Evolutionary conservation across 1,139 yeast species (phyloP).

Genomic region (Suhomyces taliae): DNA sequence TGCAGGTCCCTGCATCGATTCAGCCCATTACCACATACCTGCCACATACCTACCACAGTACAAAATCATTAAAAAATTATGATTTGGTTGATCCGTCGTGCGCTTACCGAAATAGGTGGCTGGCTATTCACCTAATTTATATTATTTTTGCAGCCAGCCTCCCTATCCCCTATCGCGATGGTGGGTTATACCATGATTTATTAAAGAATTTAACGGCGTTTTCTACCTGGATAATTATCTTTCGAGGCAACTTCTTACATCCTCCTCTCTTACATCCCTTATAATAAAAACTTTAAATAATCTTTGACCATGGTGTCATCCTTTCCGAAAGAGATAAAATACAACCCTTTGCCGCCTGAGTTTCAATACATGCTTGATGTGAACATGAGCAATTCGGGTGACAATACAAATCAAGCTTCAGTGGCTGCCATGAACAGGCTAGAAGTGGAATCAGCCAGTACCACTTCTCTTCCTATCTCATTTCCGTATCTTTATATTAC

Average conservation of each 20-base stretch:
- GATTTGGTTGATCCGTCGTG: neutral
- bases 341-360: slow-evolving; percentile 7
- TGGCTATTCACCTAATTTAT: neutral
- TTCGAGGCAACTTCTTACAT: slow-evolving; percentile 2
- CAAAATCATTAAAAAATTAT: no score
- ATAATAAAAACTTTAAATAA: neutral
- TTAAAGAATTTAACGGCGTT: slow-evolving; percentile 6
- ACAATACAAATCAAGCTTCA: slow-evolving; percentile 2
- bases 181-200: neutral
- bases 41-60: no score
- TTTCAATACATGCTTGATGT: slow-evolving; percentile 8
- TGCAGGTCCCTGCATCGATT: no score
- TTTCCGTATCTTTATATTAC: slow-evolving; percentile 36
- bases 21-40: no score
- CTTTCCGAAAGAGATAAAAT: neutral
- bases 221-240: neutral
- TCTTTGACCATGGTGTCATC: slow-evolving; percentile 1
- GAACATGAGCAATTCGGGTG: slow-evolving; percentile 3
- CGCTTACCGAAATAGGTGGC: neutral
- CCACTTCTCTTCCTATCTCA: slow-evolving; percentile 33
- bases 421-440: slow-evolving; percentile 17
- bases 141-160: slow-evolving; percentile 4
- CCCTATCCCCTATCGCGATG: neutral
- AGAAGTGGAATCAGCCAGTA: slow-evolving; percentile 35
- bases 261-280: neutral